phyloP scores from a whole-genome alignment of 2,329 filamentous ascomycete species.

The Exophiala alcalophila region DNA sequence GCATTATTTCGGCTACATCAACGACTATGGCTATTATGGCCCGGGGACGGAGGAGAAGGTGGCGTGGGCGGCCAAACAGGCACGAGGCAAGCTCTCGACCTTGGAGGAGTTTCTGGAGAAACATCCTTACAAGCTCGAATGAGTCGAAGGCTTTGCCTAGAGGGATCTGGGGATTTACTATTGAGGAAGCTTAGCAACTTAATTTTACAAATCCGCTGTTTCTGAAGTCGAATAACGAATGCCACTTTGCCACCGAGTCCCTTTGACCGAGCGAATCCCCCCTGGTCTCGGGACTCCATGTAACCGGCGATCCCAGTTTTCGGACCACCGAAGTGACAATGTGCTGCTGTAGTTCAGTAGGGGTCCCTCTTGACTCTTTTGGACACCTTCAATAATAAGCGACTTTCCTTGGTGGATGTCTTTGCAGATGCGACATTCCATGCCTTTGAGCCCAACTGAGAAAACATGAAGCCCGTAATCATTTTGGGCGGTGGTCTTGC shows the following conservation, averaged over 20 bases:
- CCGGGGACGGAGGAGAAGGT: constrained; percentile 35
- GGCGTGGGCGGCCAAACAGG: constrained; percentile 28
- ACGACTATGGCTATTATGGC: constrained; percentile 41
- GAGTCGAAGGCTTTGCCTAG: too few relatives aligned
- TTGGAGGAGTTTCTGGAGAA: constrained; percentile 39
- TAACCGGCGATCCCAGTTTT: not conserved
- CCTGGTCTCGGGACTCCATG: too few relatives aligned
- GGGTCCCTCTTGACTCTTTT: not conserved
- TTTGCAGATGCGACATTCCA: not conserved
- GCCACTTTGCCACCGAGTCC: too few relatives aligned
- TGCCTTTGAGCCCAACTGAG: not conserved
- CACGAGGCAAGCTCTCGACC: constrained; percentile 32
- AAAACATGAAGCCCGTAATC: constrained; percentile 6
- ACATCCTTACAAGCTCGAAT: constrained; percentile 16
- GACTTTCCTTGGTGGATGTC: not conserved
- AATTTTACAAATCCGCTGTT: too few relatives aligned
- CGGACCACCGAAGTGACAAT: not conserved
- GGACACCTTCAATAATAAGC: not conserved
- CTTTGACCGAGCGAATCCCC: too few relatives aligned
- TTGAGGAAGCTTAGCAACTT: too few relatives aligned
- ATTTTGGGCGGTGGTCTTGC: constrained; percentile 5
- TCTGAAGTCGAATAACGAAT: too few relatives aligned
- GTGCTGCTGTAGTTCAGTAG: not conserved
- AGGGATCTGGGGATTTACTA: too few relatives aligned
- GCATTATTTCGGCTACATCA: constrained; percentile 33